Evolutionary conservation across 1,284 basidiomycete genomes (phyloP), one percentile per base, ranked within the genome.

Genomic region (Coniferiporia weirii): DNA sequence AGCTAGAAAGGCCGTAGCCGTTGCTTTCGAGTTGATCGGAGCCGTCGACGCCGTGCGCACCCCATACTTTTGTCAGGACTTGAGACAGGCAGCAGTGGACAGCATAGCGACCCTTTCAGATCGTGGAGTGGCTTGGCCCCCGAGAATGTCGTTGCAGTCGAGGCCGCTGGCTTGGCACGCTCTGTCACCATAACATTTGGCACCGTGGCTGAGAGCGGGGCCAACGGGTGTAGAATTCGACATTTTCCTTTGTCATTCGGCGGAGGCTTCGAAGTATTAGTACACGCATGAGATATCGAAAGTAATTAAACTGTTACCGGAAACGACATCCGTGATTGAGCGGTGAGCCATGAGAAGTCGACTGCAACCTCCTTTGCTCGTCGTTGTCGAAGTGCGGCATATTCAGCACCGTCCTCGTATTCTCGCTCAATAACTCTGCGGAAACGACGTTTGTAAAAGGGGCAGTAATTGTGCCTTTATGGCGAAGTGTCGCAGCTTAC

Each of bases 341-440:
- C 56, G 15, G 6, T 9, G 12, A 57, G 17, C 56, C 56, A 57
- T 32, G 56, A 40, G 17, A 45, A 44, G 48, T 57, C 56, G 15
- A 57, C 56, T 10, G 56, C 56, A 10, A 44, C 56, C 20, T 57
- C 47, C 19, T 27, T n/a, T 13, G 56, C 56, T 3, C 47, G 48
- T 15, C 19, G 36, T 7, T n/a, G 12, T 4, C 56, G 56, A 5
- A 40, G 35, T 20, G 17, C 34, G 10, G 50, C 48, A 27, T 13
- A 12, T 15, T 43, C 50, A 12, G 44, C 48, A 13, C n/a, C 43
- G 27, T 57, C 56, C 32, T 57, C 56, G 36, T 52, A 44, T 22
- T 43, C 50, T 12, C 56, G 56, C 36, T 57, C 56, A 34, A 52
- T 44, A 8, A 48, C 10, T 6, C 54, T 56, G 19, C 7, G 40